Evolutionary conservation across 257 asterid species (phyloP), one percentile per base, ranked within the genome.

Genomic region (Apocynum venetum): DNA sequence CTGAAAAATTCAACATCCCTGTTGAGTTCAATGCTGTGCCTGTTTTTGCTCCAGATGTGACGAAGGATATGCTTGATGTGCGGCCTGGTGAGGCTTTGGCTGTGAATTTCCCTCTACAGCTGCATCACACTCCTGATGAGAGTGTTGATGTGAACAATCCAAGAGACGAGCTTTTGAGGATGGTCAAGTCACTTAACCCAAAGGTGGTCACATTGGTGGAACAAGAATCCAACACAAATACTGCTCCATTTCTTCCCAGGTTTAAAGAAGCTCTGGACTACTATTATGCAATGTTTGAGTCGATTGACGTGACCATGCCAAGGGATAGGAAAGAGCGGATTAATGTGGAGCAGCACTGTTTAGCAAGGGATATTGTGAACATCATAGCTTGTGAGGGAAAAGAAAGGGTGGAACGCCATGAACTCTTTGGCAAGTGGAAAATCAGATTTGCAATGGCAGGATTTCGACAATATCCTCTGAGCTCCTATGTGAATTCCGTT

Each of bases 61-160:
- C 84, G 0, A 77, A 63, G 81, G 95, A 89, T 71, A 87, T 94
- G 96, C 95, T 94, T 0, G 92, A 82, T 4, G 81, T 92, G 20
- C 71, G 96, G 84, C 91, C 91, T 0, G 97, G 94, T 3, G 98
- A 94, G 86, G 92, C 92, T 47, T 80, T 94, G 70, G 97, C 91
- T 4, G 97, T 94, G 72, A 94, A 92, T 68, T 94, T 94, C 55
- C 96, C 98, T 3, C 85, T 94, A 40, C 92, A 90, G 85, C 97
- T 94, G 76, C 98, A 94, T 82, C 98, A 94, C 78, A 94, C 95
- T 0, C 93, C 98, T 0, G 98, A 94, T 36, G 97, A 94, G 90
- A 89, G 98, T 5, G 97, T 94, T 8, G 97, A 92, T 17, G 88
- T 92, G 73, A 85, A 87, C 11, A 94, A 94, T 71, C 98, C 97